Evolutionary conservation across 1,284 basidiomycete genomes (phyloP), one percentile per base, ranked within the genome.

Genomic region (Melampsora larici-populina): DNA sequence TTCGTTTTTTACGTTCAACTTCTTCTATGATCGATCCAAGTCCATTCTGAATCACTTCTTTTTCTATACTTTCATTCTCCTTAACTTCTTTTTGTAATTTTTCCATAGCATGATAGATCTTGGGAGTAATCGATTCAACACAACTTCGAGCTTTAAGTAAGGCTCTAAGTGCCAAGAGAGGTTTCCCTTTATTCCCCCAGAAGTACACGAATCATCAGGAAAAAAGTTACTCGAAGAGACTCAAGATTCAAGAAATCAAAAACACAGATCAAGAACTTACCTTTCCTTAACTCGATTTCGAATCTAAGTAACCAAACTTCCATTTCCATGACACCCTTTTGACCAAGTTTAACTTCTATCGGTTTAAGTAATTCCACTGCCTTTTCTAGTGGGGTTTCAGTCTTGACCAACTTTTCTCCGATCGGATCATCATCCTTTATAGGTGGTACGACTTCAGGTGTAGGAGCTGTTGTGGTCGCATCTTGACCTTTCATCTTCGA

Each of bases 301-400:
- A 76, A 76, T 65, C 73, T 76, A 21, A 33, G 40, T 29, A 76
- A 46, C 29, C 26, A 51, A 40, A 76, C 73, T 18, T 55, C 64
- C 15, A 40, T 48, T 18, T 48, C n/a, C 31, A 66, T 29, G 31
- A 67, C 65, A 18, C 58, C 31, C 33, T 31, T 65, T 29, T 33
- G 63, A 36, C 29, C 31, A 65, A 65, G 26, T 31, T 26, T 21
- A 13, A 85, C 85, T 24, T 88, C 86, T 15, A 98, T 84, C 1
- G 91, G 90, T n/a, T 86, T 85, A 40, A 97, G 85, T 33, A 92
- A 84, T 82, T 90, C 91, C 72, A 88, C 86, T 0, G 94, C 94
- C 18, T 88, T 88, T 67, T 92, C 92, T 2, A 99, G 86, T 1
- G 90, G 90, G 78, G 92, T 90, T 1, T 88, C 82, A 9, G 87